phyloP scores from a whole-genome alignment of 495 filamentous ascomycete species.

The Penicillium cosmopolitanum region DNA sequence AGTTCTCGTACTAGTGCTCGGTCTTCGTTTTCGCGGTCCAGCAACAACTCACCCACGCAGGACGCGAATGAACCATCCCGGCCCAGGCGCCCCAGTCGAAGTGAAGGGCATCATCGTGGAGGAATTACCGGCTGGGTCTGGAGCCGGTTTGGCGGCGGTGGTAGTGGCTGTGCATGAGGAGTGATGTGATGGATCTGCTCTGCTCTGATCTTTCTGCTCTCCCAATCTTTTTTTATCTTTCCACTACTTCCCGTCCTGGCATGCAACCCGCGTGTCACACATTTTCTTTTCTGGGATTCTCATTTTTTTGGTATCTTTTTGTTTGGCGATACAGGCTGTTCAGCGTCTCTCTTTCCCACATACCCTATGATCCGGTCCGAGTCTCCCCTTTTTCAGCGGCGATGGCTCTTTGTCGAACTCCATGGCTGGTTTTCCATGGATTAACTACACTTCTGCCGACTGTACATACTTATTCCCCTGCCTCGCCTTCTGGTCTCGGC shows the following conservation, averaged over 20 bases:
- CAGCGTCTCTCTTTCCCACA: not conserved
- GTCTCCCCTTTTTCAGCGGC: not conserved
- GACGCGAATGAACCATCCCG: slow-evolving; percentile 12
- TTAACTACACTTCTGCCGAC: not conserved
- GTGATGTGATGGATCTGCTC: no score
- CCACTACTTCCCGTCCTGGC: not conserved
- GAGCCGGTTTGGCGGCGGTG: slow-evolving; percentile 42
- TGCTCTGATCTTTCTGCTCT: no score
- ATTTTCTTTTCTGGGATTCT: not conserved
- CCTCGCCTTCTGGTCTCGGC: not conserved
- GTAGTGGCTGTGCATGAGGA: slow-evolving; percentile 7
- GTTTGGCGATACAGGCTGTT: not conserved
- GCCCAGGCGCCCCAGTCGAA: slow-evolving; percentile 25
- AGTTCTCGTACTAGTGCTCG: slow-evolving; percentile 18
- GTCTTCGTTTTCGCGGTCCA: slow-evolving; percentile 24
- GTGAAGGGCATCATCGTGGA: slow-evolving; percentile 29
- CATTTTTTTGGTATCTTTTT: not conserved
- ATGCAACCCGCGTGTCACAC: not conserved
- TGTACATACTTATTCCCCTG: slow-evolving; percentile 4
- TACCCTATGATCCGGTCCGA: not conserved
- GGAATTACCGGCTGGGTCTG: slow-evolving; percentile 44
- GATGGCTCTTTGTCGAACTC: not conserved
- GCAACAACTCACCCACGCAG: slow-evolving; percentile 9
- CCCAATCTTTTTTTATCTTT: not conserved
- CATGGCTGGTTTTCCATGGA: slow-evolving; percentile 4